These are phyloP conservation scores for Stephania japonica DNA, from an alignment of 164 flowering plant species.

Conservation along the genomic window DNA sequence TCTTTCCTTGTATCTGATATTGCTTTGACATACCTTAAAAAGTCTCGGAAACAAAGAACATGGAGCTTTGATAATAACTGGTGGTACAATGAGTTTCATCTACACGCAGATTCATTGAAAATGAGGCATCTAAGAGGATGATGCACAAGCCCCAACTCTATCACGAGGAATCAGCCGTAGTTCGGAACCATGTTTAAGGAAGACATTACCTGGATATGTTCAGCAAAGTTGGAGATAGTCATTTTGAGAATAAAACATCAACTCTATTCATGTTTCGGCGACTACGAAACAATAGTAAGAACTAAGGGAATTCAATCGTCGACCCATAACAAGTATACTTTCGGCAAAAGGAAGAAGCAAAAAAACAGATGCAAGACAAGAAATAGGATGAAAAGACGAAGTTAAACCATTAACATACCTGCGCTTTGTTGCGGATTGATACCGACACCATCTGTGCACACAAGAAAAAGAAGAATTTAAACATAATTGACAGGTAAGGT, in stretches of 20 bases:
- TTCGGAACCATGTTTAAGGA: conserved; percentile 94
- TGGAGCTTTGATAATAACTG: background rate
- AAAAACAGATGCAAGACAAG: background rate
- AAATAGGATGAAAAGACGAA: background rate
- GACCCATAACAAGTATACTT: background rate
- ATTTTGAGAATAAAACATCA: background rate
- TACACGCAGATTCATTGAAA: background rate
- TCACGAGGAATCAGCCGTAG: conserved; percentile 96
- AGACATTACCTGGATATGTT: conserved; percentile 68
- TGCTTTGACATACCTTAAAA: background rate
- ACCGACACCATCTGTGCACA: conserved; percentile 89
- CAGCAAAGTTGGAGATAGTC: background rate
- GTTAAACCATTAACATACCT: conserved; percentile 32
- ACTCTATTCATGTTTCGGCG: background rate
- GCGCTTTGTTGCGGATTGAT: conserved; percentile 99
- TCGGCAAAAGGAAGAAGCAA: background rate
- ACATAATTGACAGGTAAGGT: background rate
- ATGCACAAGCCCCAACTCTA: conserved; percentile 60
- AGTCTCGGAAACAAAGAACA: background rate
- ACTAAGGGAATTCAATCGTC: background rate
- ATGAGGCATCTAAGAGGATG: conserved; percentile 5
- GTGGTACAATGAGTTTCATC: background rate
- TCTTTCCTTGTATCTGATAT: background rate
- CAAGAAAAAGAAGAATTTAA: conserved; percentile 3
- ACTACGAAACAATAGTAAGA: background rate